A percentile compares a stretch with the other conserved stretches of the same genome.
Conservation (phyloP, 495 filamentous ascomycete genomes). For the Paragyromitra xinjiangensis region DNA sequence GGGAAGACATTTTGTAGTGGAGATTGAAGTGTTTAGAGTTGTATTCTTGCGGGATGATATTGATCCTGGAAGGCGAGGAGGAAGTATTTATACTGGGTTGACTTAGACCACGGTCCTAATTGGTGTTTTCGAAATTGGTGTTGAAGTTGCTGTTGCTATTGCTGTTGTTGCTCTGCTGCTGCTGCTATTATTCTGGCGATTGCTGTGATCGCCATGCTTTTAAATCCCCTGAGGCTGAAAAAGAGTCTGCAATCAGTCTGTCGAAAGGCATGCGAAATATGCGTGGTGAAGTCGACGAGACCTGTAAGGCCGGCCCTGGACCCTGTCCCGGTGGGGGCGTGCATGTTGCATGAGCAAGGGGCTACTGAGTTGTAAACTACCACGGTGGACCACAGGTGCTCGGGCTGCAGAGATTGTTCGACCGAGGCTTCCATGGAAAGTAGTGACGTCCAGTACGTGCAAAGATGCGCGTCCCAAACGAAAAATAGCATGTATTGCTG, state of each 20-base stretch:
- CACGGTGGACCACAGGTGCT: constrained; percentile 48
- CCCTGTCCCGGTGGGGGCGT: constrained; percentile 55
- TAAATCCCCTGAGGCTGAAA: constrained; percentile 52
- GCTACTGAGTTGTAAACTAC: constrained; percentile 54
- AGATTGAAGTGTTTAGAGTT: constrained; percentile 8
- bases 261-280: constrained; percentile 43
- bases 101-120: not conserved
- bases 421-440: constrained; percentile 53
- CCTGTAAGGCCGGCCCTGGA: constrained; percentile 49
- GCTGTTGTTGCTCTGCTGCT: constrained; percentile 13
- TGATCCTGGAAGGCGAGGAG: not conserved
- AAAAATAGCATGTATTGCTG: constrained; percentile 49
- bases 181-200: constrained; percentile 32
- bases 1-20: constrained; percentile 32
- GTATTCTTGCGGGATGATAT: constrained; percentile 32
- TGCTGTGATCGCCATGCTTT: constrained; percentile 53
- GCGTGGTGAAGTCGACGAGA: constrained; percentile 56
- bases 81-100: constrained; percentile 33
- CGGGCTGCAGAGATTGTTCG: constrained; percentile 53
- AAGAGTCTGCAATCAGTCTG: constrained; percentile 33
- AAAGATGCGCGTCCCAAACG: constrained; percentile 5
- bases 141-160: constrained; percentile 4
- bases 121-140: constrained; percentile 21
- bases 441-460: constrained; percentile 42
- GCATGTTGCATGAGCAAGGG: constrained; percentile 55